These are phyloP conservation scores for Goffeauzyma gilvescens DNA, from an alignment of 768 basidiomycete genomes.

Conservation along the genomic window DNA sequence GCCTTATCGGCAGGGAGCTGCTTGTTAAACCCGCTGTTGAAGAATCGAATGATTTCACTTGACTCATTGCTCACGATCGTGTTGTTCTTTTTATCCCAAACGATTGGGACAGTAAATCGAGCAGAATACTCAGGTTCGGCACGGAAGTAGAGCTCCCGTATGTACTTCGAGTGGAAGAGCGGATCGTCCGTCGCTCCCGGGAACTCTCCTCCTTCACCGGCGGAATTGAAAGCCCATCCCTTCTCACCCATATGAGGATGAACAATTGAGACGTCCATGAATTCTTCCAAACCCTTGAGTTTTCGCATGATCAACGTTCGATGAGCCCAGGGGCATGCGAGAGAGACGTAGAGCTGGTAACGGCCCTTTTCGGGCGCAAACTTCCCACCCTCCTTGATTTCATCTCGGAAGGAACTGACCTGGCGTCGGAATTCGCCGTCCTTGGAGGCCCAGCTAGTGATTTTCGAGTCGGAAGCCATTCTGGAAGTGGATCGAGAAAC, in stretches of 20 bases:
- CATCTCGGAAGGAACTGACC: conserved; percentile 41
- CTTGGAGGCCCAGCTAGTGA: conserved; percentile 39
- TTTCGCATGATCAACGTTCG: conserved; percentile 71
- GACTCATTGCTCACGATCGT: conserved; percentile 87
- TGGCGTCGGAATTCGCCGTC: conserved; percentile 53
- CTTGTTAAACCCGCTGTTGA: conserved; percentile 65
- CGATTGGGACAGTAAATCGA: conserved; percentile 40
- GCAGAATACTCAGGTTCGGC: conserved; percentile 54
- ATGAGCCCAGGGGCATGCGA: conserved; percentile 81
- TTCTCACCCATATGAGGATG: conserved; percentile 65
- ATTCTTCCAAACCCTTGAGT: conserved; percentile 73
- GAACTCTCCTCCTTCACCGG: conserved; percentile 32
- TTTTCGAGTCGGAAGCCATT: conserved; percentile 34
- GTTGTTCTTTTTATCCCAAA: conserved; percentile 78
- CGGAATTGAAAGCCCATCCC: conserved; percentile 73
- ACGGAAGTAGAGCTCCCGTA: conserved; percentile 70
- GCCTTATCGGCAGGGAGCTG: conserved; percentile 46
- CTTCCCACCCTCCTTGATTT: conserved; percentile 41
- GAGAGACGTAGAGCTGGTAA: conserved; percentile 78
- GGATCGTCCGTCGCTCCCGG: conserved; percentile 62
- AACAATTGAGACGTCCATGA: conserved; percentile 68
- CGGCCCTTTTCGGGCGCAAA: conserved; percentile 64
- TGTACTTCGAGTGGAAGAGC: conserved; percentile 45
- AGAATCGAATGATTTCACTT: conserved; percentile 77
- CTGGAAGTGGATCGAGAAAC: too few relatives aligned